phyloP scores from a whole-genome alignment of 1,284 basidiomycete species.

The Ceraceosorus guamensis region DNA sequence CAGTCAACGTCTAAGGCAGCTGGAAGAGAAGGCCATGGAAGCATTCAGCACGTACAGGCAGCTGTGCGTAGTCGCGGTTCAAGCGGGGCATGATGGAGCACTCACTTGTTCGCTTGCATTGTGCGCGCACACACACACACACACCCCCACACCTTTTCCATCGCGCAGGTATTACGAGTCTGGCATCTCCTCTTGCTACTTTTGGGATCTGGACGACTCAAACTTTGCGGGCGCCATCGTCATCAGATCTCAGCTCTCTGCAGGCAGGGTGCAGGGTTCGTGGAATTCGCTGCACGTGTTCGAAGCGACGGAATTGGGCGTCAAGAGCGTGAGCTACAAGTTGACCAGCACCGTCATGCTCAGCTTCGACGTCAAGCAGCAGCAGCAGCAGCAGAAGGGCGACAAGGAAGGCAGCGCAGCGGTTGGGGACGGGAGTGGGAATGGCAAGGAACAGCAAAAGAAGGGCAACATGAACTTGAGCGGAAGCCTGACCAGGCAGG shows the following conservation, averaged over 20 bases:
- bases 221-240: constrained; percentile 90
- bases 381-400: constrained; percentile 50
- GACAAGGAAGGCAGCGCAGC: no score
- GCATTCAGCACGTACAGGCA: constrained; percentile 97
- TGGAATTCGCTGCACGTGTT: constrained; percentile 99
- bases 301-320: constrained; percentile 60
- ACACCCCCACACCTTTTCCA: no score
- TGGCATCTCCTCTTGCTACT: constrained; percentile 91
- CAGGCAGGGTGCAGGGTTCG: constrained; percentile 55
- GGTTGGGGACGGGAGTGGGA: no score
- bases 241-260: constrained; percentile 60
- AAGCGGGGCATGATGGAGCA: no score
- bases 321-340: constrained; percentile 88
- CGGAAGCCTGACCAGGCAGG: constrained; percentile 95
- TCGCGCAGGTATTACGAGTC: constrained; percentile 83
- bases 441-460: no score
- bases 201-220: constrained; percentile 95
- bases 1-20: constrained; percentile 71
- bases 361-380: constrained; percentile 65
- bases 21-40: constrained; percentile 88
- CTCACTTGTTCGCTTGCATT: no score
- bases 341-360: constrained; percentile 96
- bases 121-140: not conserved
- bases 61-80: constrained; percentile 64
- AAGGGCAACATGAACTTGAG: constrained; percentile 71